Evolutionary conservation across 768 basidiomycete genomes (phyloP), one percentile per base, ranked within the genome.

Genomic region (Strobilomyces dryophilus): DNA sequence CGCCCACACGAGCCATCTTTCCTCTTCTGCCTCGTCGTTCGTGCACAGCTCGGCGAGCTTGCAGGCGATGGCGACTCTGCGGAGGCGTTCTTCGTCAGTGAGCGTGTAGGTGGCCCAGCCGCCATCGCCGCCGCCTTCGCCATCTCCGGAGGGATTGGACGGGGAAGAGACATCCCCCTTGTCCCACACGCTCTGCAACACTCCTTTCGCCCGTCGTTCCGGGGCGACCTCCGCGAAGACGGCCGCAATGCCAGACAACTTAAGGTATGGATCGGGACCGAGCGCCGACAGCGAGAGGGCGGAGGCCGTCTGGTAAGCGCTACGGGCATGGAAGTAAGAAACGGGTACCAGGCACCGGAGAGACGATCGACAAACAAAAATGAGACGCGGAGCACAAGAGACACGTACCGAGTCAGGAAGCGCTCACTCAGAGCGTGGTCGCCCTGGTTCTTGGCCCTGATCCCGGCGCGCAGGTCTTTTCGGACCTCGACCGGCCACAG

Each of bases 181-280:
- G 8, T 65, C 56, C 70, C 66, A 62, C 31, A 54, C 58, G 44
- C 49, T 55, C 26, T 40, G 60, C 31, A 74, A 41, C 3, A 54
- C 57, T 3, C 56, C 67, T 54, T 51, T 69, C 51, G 63, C 72
- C 53, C 46, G 64, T 52, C 45, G 59, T 32, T 55, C 57, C 3
- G 64, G 65, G 15, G 74, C 65, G 0, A 84, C 76, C 46, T 80
- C 81, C 2, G 79, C 83, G 43, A 88, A 73, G 4, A 77, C 71
- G 26, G 84, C 76, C 2, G 80, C 86, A 12, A 89, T 79, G 4
- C 87, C 87, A 0, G 85, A 81, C 0, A 80, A 71, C 65, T 88
- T 89, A 51, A 88, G 76, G 51, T 83, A 76, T 0, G 85, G 82
- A 18, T 79, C 72, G 3, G 74, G 54, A 0, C 67, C 58, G 46